Percentiles rank a stretch among this genome's conserved stretches.
Evolutionary conservation across 352 stramenopile species (phyloP).

Genomic region (Globisporangium cylindrosporum): DNA sequence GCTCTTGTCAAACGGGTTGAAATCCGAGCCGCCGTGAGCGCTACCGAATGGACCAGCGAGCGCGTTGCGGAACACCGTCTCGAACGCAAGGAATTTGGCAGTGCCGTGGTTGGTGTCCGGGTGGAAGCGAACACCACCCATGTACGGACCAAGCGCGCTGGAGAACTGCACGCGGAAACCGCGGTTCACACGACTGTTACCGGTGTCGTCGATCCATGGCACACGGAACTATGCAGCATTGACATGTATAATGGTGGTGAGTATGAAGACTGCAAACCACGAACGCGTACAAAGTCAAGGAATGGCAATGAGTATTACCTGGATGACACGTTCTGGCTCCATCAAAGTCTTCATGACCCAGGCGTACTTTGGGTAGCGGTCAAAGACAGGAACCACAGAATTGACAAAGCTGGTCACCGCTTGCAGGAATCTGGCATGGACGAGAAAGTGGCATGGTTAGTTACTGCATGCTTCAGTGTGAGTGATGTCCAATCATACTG

Average conservation of each 20-base stretch:
- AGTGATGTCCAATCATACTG: background rate
- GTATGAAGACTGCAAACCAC: background rate
- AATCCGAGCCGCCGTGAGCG: slow-evolving; percentile 93
- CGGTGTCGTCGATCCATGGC: slow-evolving; percentile 96
- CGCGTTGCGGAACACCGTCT: slow-evolving; percentile 96
- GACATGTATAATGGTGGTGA: background rate
- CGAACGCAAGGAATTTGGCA: slow-evolving; percentile 92
- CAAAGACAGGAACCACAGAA: slow-evolving; percentile 83
- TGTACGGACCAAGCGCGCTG: slow-evolving; percentile 89
- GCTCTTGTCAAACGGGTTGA: slow-evolving; percentile 97
- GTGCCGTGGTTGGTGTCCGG: slow-evolving; percentile 86
- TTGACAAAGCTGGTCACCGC: slow-evolving; percentile 78
- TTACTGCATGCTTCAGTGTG: background rate
- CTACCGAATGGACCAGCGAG: slow-evolving; percentile 78
- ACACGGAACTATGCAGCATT: slow-evolving; percentile 88
- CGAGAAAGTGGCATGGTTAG: background rate
- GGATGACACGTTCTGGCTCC: slow-evolving; percentile 93
- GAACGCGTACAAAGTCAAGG: background rate
- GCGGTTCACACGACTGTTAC: slow-evolving; percentile 94
- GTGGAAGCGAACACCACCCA: slow-evolving; percentile 95
- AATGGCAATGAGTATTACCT: slow-evolving; percentile 16
- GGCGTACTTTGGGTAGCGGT: slow-evolving; percentile 87
- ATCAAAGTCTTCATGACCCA: slow-evolving; percentile 93
- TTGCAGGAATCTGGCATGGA: slow-evolving; percentile 48
- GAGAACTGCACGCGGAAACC: slow-evolving; percentile 98